Evolutionary conservation across 495 filamentous ascomycete genomes (phyloP), one percentile per base, ranked within the genome.

Genomic region (Hyaloscypha hepaticicola): DNA sequence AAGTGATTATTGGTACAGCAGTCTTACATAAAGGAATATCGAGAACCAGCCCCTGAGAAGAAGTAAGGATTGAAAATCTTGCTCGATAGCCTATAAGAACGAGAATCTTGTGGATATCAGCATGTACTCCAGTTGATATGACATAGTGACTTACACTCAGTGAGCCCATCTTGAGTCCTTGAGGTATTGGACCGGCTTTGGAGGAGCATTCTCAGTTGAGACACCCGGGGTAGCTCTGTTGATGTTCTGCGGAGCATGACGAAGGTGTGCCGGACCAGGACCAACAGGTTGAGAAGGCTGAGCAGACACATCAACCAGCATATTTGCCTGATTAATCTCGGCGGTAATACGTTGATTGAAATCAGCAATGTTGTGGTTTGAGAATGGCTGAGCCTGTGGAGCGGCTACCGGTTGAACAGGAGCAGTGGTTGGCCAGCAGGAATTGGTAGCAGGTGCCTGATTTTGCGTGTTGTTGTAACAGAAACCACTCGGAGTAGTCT

Each of bases 161-260:
- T 45, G 22, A 38, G 60, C 60, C 60, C 60, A 62, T 19, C 45
- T 26, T 22, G 60, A 62, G 29, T 62, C 60, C 27, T 52, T 51
- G 26, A 62, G 25, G 21, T 33, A 31, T 22, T 62, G 25, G 21
- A 29, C 19, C 28, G n/a, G 26, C 41, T 51, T 60, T 24, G 45
- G 34, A 24, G 26, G 26, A 28, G 27, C 26, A 8, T 29, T 45
- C 12, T 45, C 38, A 19, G 38, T 33, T 33, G 31, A 16, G 3
- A 9, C 11, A 16, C 11, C 9, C n/a, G 11, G 50, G 7, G n/a
- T 25, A 21, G 22, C 25, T 26, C 50, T 22, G 50, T 28, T 25
- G 50, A 53, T 8, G n/a, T 16, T 16, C 38, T 45, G 38, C 4
- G 38, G 38, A 16, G 38, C 38, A 14, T 14, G 6, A 8, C 6